Evolutionary conservation across 768 basidiomycete species (phyloP).

Genomic region (Collybiopsis confluens): DNA sequence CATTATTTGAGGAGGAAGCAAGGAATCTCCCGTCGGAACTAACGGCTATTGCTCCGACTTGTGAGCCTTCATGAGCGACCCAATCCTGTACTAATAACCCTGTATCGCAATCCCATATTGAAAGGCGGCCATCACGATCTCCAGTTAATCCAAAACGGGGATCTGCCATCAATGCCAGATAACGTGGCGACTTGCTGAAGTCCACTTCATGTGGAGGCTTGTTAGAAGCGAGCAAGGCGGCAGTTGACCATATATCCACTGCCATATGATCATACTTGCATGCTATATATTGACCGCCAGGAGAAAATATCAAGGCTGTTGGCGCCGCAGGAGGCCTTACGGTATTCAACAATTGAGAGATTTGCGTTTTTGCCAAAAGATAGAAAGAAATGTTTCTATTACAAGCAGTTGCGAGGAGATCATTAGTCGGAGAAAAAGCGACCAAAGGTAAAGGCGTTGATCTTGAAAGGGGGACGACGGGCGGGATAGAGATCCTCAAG

Average conservation of each 20-base stretch:
- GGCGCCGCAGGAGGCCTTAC: neutral
- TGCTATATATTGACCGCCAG: neutral
- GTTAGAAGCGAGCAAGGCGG: neutral
- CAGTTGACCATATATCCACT: neutral
- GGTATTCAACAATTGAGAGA: neutral
- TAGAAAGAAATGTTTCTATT: neutral
- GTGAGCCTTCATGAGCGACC: neutral
- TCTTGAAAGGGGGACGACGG: neutral
- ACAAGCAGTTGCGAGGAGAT: neutral
- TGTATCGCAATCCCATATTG: constrained; percentile 2
- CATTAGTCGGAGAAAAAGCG: neutral
- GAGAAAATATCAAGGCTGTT: neutral
- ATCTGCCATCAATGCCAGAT: neutral
- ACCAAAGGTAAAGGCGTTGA: neutral
- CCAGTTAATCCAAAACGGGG: neutral
- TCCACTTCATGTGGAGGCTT: neutral
- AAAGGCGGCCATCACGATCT: neutral
- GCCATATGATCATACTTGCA: neutral
- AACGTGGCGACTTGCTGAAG: neutral
- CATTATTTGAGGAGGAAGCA: neutral
- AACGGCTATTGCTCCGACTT: neutral
- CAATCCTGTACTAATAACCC: neutral
- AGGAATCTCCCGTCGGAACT: neutral
- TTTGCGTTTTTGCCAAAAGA: neutral
- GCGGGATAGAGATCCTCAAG: neutral